These are phyloP conservation scores for Bombardia bombarda DNA, from an alignment of 495 filamentous ascomycete genomes.

Conservation along the genomic window DNA sequence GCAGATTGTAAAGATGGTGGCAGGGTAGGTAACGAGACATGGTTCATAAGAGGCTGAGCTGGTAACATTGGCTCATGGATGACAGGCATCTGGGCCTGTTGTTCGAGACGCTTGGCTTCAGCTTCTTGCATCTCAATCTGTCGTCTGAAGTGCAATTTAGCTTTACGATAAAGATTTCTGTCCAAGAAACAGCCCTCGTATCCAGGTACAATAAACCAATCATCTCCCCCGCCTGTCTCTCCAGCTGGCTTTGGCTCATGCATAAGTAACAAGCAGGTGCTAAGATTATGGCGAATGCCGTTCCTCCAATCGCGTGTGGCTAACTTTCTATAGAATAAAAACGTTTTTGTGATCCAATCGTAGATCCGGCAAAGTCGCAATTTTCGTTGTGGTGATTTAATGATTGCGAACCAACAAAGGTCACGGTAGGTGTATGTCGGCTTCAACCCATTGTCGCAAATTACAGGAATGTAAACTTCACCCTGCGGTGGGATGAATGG, in stretches of 20 bases:
- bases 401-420: constrained; percentile 93
- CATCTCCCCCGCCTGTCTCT: constrained; percentile 97
- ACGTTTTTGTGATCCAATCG: constrained; percentile 97
- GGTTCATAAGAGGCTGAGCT: constrained; percentile 16
- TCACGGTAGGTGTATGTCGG: constrained; percentile 88
- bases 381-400: constrained; percentile 74
- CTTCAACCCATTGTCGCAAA: constrained; percentile 84
- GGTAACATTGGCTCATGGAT: constrained; percentile 22
- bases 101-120: constrained; percentile 35
- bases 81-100: constrained; percentile 18
- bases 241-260: constrained; percentile 96
- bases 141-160: too few relatives aligned
- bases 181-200: constrained; percentile 83
- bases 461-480: too few relatives aligned
- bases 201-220: constrained; percentile 88
- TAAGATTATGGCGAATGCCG: constrained; percentile 97
- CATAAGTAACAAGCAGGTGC: constrained; percentile 92
- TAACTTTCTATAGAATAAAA: constrained; percentile 73
- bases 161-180: too few relatives aligned
- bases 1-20: constrained; percentile 22
- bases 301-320: constrained; percentile 95
- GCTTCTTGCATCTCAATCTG: too few relatives aligned
- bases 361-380: constrained; percentile 96
- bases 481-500: too few relatives aligned
- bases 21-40: constrained; percentile 25